phyloP scores from a whole-genome alignment of 768 basidiomycete genomes.

The Tulasnella sp. region DNA sequence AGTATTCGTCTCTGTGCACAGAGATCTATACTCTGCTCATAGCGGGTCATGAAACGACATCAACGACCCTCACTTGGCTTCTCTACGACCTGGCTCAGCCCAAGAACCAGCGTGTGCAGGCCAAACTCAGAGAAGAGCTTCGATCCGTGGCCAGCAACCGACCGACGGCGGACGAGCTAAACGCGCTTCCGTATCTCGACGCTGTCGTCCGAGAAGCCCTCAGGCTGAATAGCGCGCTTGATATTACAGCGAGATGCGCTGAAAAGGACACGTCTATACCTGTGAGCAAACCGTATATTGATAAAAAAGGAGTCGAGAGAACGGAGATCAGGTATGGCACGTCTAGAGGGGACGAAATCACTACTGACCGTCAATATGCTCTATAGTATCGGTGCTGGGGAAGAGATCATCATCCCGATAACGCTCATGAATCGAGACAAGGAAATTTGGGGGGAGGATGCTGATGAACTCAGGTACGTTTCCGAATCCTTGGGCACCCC shows the following conservation, averaged over 20 bases:
- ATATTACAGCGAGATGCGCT: constrained; percentile 45
- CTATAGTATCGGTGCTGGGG: constrained; percentile 24
- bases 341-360: neutral
- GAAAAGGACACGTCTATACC: constrained; percentile 55
- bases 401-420: constrained; percentile 9
- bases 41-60: constrained; percentile 42
- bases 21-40: constrained; percentile 61
- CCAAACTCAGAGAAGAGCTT: constrained; percentile 48
- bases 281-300: constrained; percentile 46
- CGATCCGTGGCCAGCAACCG: constrained; percentile 31
- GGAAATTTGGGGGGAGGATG: constrained; percentile 32
- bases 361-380: neutral
- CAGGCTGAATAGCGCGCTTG: constrained; percentile 54
- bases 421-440: constrained; percentile 23
- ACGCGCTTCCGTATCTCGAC: constrained; percentile 37
- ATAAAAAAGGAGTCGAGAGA: constrained; percentile 44
- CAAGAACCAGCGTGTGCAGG: constrained; percentile 49
- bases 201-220: constrained; percentile 48
- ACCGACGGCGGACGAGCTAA: constrained; percentile 34
- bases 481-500: neutral
- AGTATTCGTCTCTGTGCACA: constrained; percentile 32
- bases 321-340: constrained; percentile 42
- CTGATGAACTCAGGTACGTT: constrained; percentile 32
- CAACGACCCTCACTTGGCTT: constrained; percentile 5
- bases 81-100: constrained; percentile 33